Percentiles rank a stretch among this genome's conserved stretches.
These are phyloP conservation scores for Wickerhamomyces rabaulensis DNA, from an alignment of 805 yeast species.

Conservation along the genomic window DNA sequence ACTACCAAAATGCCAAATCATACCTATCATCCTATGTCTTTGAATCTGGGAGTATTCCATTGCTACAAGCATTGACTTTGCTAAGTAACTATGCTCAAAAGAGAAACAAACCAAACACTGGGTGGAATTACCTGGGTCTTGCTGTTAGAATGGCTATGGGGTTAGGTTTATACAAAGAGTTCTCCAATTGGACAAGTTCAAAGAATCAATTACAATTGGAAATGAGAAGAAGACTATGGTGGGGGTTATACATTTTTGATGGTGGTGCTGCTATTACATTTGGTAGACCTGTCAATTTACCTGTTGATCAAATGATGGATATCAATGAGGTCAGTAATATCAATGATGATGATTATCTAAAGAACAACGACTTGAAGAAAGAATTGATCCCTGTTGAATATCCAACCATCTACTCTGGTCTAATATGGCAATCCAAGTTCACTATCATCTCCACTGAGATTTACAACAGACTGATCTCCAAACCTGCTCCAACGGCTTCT, in stretches of 20 bases:
- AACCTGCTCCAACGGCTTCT: slow-evolving; percentile 40
- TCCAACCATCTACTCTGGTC: slow-evolving; percentile 56
- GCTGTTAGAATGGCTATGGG: slow-evolving; percentile 65
- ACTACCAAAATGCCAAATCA: slow-evolving; percentile 48
- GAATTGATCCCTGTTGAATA: slow-evolving; percentile 21
- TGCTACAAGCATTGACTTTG: slow-evolving; percentile 47
- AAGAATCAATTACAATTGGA: slow-evolving; percentile 42
- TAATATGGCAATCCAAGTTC: slow-evolving; percentile 49
- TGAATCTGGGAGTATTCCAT: slow-evolving; percentile 54
- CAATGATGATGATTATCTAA: slow-evolving; percentile 33
- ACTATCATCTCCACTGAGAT: slow-evolving; percentile 43
- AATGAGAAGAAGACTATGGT: slow-evolving; percentile 59
- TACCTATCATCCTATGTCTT: slow-evolving; percentile 42
- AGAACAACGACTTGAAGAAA: slow-evolving; percentile 11
- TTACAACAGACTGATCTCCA: slow-evolving; percentile 42
- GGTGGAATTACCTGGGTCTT: slow-evolving; percentile 63
- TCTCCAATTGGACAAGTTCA: slow-evolving; percentile 34
- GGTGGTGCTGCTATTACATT: slow-evolving; percentile 59
- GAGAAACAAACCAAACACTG: slow-evolving; percentile 61
- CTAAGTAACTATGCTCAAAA: slow-evolving; percentile 59
- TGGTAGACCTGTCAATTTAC: slow-evolving; percentile 58
- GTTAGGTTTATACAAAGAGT: slow-evolving; percentile 55
- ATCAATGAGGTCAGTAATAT: slow-evolving; percentile 46
- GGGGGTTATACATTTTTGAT: slow-evolving; percentile 62
- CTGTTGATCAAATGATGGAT: slow-evolving; percentile 41